A percentile compares a stretch with the other conserved stretches of the same genome.
These are phyloP conservation scores for Phaffia australis DNA, from an alignment of 768 basidiomycete species.

Conservation along the genomic window DNA sequence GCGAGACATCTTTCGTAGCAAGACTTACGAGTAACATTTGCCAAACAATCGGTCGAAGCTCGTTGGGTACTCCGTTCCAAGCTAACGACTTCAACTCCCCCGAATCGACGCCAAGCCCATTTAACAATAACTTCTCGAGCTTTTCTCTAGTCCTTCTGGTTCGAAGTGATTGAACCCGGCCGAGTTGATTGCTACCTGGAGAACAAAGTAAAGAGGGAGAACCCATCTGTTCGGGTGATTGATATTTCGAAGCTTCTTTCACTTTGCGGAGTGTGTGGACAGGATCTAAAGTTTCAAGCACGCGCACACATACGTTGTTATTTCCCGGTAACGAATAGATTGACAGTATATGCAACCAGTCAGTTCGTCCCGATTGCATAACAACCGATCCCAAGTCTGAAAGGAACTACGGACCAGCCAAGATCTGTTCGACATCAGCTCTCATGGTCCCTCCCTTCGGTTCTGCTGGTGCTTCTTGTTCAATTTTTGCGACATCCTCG, in stretches of 20 bases:
- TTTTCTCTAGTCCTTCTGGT: constrained; percentile 61
- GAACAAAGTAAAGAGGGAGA: constrained; percentile 24
- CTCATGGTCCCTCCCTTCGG: constrained; percentile 48
- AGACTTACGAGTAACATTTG: constrained; percentile 72
- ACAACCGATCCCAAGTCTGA: background rate
- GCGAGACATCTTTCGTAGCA: constrained; percentile 3
- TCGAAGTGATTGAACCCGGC: constrained; percentile 44
- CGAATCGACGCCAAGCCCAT: constrained; percentile 67
- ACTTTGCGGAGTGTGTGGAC: constrained; percentile 28
- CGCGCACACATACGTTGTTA: background rate
- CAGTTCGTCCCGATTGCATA: constrained; percentile 20
- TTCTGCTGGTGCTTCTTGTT: constrained; percentile 30
- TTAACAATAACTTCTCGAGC: constrained; percentile 62
- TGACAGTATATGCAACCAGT: constrained; percentile 19
- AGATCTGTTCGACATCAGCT: constrained; percentile 60
- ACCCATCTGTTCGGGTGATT: constrained; percentile 53
- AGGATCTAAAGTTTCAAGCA: constrained; percentile 18
- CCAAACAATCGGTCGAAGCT: constrained; percentile 86
- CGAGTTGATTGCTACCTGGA: constrained; percentile 26
- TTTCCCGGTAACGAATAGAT: constrained; percentile 28
- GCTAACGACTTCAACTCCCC: constrained; percentile 84
- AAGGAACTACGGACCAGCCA: constrained; percentile 51
- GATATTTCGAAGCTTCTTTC: constrained; percentile 35
- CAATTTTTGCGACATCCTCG: background rate
- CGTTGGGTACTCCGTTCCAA: constrained; percentile 85